Conservation (phyloP, 1,284 basidiomycete species). For the Paramarasmius palmivorus region DNA sequence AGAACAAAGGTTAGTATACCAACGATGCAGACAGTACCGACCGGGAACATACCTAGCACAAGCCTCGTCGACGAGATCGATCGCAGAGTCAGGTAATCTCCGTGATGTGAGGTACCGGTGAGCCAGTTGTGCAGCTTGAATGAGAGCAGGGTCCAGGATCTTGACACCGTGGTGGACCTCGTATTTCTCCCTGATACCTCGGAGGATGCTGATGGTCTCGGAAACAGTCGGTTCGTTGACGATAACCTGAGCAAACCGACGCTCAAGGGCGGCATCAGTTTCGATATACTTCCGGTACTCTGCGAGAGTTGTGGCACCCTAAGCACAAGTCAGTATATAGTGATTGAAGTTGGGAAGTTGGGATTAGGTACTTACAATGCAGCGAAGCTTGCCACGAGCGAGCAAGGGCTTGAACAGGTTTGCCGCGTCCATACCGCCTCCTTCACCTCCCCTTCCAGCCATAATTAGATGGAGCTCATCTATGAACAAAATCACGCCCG, state of each 20-base stretch:
- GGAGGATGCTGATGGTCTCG: conserved; percentile 92
- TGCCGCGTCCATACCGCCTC: conserved; percentile 83
- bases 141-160: conserved; percentile 89
- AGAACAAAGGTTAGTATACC: conserved; percentile 21
- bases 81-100: conserved; percentile 87
- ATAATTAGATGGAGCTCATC: conserved; percentile 95
- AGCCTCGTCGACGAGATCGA: conserved; percentile 93
- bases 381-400: conserved; percentile 79
- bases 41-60: conserved; percentile 78
- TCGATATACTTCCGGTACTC: conserved; percentile 98
- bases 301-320: conserved; percentile 90
- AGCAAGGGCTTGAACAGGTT: conserved; percentile 91
- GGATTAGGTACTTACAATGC: conserved; percentile 20
- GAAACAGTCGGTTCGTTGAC: conserved; percentile 91
- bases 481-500: conserved; percentile 90
- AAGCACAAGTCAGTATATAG: not conserved
- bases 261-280: conserved; percentile 91
- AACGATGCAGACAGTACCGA: not conserved
- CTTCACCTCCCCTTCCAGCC: conserved; percentile 76
- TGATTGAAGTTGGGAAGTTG: conserved; percentile 1
- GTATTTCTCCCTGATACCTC: conserved; percentile 74
- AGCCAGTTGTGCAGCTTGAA: conserved; percentile 89
- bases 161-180: conserved; percentile 88
- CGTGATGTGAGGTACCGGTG: conserved; percentile 92
- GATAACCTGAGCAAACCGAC: conserved; percentile 92